These are phyloP conservation scores for Pythium vanterpoolii DNA, from an alignment of 352 stramenopile species.

Conservation along the genomic window DNA sequence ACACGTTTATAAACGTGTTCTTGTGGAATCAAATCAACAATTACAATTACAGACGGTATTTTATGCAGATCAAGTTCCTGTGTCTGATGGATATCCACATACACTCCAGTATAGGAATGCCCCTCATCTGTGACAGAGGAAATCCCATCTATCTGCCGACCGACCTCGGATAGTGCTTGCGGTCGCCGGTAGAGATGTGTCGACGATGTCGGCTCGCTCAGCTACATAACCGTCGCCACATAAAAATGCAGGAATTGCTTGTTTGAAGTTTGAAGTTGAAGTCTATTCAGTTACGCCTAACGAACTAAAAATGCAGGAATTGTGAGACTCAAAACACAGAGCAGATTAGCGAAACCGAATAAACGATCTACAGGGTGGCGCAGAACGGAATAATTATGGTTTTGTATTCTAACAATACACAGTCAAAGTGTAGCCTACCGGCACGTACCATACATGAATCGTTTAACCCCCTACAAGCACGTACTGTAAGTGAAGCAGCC, in stretches of 20 bases:
- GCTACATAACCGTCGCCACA: slow-evolving; percentile 8
- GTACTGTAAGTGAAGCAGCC: too few relatives aligned
- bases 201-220: slow-evolving; percentile 1
- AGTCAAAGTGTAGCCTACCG: too few relatives aligned
- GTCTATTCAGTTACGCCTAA: too few relatives aligned
- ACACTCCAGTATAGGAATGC: slow-evolving; percentile 6
- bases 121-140: background rate
- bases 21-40: background rate
- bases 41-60: background rate
- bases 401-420: too few relatives aligned
- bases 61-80: background rate
- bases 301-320: too few relatives aligned
- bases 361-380: background rate
- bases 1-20: too few relatives aligned
- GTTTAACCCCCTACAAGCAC: too few relatives aligned
- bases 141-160: background rate
- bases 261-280: too few relatives aligned
- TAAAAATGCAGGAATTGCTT: slow-evolving; percentile 9
- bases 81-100: background rate
- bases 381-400: background rate
- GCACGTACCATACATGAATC: too few relatives aligned
- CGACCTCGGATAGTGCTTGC: background rate
- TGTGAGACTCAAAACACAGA: background rate
- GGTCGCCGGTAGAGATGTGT: background rate
- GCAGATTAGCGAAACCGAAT: background rate